Base-by-base conservation (phyloP, 805 yeast species). In the Grigorovia transvaalensis region DNA sequence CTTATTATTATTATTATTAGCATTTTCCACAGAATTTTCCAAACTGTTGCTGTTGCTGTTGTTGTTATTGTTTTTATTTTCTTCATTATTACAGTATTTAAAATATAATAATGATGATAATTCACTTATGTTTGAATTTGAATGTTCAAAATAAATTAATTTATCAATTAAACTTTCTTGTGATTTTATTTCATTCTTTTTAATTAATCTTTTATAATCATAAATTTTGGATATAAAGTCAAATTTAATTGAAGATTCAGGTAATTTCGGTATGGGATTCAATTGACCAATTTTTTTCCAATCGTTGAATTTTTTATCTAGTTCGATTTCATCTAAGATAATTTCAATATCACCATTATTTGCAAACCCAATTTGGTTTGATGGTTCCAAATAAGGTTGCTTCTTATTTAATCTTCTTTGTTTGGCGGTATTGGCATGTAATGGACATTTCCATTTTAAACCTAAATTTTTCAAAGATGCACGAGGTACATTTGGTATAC, bases 361-460 rank as follows among this genome's bases (percentile, higher is more conserved):
- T 27, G 67, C 51, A 53, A 65, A 69, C 4, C 84, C 83, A 42
- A 82, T 70, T 1, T 76, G 63, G 52, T 80, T 69, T 19, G 72
- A 67, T 3, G 85, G 83, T 52, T 83, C 85, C 8, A 81, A 63
- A 23, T 75, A 68, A 4, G 74, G 67, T 46, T 79, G 79, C 56
- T 75, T 77, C 57, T 74, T 77, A 57, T 77, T 73, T 60, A 75
- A 72, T 49, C 88, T 69, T 51, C 74, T 69, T 51, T 49, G 56
- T 55, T 48, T 58, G 60, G 9, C 45, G 30, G 40, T 42, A 18
- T 33, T 51, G 19, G 80, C 79, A 69, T 88, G 97, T 58, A 85
- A 84, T 1, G 96, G 98, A 67, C 96, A 93, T 70, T 79, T 82
- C 98, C 96, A 91, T 65, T 83, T 86, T 46, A 74, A 74, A 1